phyloP scores from a whole-genome alignment of 2,329 filamentous ascomycete genomes.

The Periconia digitata region DNA sequence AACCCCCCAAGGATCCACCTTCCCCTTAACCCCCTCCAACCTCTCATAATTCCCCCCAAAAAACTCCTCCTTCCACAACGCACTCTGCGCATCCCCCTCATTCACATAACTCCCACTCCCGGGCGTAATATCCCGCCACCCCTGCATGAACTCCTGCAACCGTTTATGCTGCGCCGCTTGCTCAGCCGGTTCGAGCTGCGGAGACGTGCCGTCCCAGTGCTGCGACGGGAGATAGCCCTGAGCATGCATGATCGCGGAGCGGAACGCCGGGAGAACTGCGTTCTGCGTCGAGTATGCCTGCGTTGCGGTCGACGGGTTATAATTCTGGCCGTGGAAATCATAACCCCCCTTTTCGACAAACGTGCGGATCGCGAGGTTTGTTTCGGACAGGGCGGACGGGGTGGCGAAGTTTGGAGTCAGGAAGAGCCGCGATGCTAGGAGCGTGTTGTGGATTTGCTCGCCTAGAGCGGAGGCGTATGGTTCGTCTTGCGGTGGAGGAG shows the following conservation, averaged over 20 bases:
- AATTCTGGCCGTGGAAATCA: constrained; percentile 30
- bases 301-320: constrained; percentile 13
- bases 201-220: constrained; percentile 20
- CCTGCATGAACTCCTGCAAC: constrained; percentile 24
- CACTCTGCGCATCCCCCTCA: constrained; percentile 32
- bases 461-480: constrained; percentile 11
- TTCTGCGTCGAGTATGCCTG: constrained; percentile 16
- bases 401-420: constrained; percentile 15
- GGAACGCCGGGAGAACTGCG: constrained; percentile 25
- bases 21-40: constrained; percentile 22
- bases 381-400: constrained; percentile 3
- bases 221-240: constrained; percentile 20
- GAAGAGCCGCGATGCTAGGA: constrained; percentile 30
- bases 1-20: constrained; percentile 25
- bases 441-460: constrained; percentile 23
- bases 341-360: constrained; percentile 23
- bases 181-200: neutral
- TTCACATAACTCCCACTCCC: constrained; percentile 29
- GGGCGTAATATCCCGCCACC: constrained; percentile 24
- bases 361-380: constrained; percentile 18
- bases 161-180: constrained; percentile 11
- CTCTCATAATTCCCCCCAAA: constrained; percentile 27
- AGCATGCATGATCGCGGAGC: constrained; percentile 24
- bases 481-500: neutral
- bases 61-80: constrained; percentile 24